phyloP scores from a whole-genome alignment of 2,329 filamentous ascomycete species.

The Didymella pomorum region DNA sequence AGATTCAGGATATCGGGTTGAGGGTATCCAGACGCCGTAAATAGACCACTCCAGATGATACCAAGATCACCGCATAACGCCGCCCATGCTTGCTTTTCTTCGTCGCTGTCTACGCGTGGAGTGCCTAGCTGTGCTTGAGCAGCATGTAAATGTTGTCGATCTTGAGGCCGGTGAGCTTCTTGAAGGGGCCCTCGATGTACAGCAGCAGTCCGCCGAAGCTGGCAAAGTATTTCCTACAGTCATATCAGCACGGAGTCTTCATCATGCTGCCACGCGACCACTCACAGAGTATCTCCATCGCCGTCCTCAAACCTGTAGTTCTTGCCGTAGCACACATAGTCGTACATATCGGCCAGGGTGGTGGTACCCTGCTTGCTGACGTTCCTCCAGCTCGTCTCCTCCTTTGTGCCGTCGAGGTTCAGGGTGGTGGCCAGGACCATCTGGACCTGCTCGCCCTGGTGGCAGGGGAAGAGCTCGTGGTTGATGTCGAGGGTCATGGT shows the following conservation, averaged over 20 bases:
- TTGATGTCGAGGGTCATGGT: constrained; percentile 91
- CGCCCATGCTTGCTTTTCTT: constrained; percentile 38
- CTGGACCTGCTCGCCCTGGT: constrained; percentile 76
- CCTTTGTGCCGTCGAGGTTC: constrained; percentile 77
- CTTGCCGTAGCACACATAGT: constrained; percentile 89
- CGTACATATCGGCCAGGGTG: constrained; percentile 77
- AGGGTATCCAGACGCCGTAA: constrained; percentile 46
- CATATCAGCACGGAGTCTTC: constrained; percentile 33
- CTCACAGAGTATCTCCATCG: constrained; percentile 86
- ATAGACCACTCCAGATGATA: constrained; percentile 42
- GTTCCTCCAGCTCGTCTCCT: constrained; percentile 71
- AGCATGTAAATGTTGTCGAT: constrained; percentile 95
- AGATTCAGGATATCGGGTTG: constrained; percentile 18
- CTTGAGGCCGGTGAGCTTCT: constrained; percentile 89
- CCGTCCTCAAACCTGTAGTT: constrained; percentile 88
- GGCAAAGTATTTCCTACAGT: constrained; percentile 83
- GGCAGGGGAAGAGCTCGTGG: constrained; percentile 85
- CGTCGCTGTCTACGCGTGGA: neutral
- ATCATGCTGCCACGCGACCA: constrained; percentile 29
- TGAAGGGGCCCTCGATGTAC: constrained; percentile 91
- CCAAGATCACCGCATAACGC: constrained; percentile 43
- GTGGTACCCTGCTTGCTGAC: constrained; percentile 58
- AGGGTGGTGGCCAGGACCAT: constrained; percentile 86
- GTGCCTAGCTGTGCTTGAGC: constrained; percentile 76
- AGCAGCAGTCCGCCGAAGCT: constrained; percentile 93